Evolutionary conservation across 2,329 filamentous ascomycete species (phyloP).

Genomic region (Xylaria sp.): DNA sequence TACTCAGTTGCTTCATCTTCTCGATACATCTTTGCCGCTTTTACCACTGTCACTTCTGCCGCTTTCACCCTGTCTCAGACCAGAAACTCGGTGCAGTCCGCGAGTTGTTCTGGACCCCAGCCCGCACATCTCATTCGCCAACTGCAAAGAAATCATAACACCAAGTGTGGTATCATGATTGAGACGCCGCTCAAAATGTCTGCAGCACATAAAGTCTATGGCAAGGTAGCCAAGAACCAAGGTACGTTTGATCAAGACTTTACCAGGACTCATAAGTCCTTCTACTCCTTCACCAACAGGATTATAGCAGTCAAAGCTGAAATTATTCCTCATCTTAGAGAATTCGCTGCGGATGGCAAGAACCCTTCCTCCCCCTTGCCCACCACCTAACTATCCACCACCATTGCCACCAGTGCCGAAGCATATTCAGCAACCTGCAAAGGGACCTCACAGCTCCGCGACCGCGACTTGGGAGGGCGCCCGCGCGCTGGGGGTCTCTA

Average conservation of each 20-base stretch:
- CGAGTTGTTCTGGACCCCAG: background rate
- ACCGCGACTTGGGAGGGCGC: slow-evolving; percentile 15
- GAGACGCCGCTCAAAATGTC: background rate
- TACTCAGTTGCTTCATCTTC: background rate
- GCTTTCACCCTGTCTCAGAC: background rate
- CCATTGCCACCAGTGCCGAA: slow-evolving; percentile 8
- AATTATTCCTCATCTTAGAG: background rate
- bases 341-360: background rate
- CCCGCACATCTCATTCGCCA: background rate
- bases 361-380: slow-evolving; percentile 7
- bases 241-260: background rate
- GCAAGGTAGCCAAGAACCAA: background rate
- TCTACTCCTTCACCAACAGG: background rate
- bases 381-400: slow-evolving; percentile 22
- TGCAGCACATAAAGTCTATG: background rate
- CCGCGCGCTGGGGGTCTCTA: slow-evolving; percentile 12
- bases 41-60: background rate
- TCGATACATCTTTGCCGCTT: background rate
- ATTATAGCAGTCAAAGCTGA: slow-evolving; percentile 6
- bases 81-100: background rate
- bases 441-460: background rate
- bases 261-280: background rate
- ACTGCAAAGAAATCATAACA: background rate
- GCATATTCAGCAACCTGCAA: background rate
- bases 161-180: background rate